These are phyloP conservation scores for Saccharomyces paradoxus DNA, from an alignment of 805 yeast species.

Conservation along the genomic window DNA sequence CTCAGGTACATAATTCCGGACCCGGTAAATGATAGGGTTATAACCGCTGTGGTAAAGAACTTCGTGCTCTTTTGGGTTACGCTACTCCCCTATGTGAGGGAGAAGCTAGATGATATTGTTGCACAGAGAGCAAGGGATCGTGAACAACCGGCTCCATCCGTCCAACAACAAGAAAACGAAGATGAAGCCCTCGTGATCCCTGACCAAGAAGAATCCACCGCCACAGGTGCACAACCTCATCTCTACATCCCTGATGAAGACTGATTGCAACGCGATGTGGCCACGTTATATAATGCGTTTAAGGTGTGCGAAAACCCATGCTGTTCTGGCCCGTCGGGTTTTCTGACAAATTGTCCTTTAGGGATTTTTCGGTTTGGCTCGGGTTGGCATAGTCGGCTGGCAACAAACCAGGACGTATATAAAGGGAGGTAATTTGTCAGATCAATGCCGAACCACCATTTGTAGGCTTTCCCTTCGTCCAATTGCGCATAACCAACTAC, in stretches of 20 bases:
- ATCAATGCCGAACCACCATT: background rate
- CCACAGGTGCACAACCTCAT: conserved; percentile 1
- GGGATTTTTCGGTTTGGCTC: conserved; percentile 1
- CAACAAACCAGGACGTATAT: background rate
- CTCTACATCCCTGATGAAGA: background rate
- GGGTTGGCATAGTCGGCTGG: background rate
- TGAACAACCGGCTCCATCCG: background rate
- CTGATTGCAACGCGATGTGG: background rate
- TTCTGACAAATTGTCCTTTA: background rate
- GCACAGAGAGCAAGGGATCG: conserved; percentile 7
- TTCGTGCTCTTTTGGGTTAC: conserved; percentile 16
- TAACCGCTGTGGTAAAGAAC: conserved; percentile 16
- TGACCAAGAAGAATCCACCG: background rate
- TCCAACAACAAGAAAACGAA: conserved; percentile 2
- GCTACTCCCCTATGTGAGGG: conserved; percentile 15
- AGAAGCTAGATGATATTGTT: conserved; percentile 10
- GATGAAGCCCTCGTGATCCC: background rate
- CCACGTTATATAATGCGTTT: background rate
- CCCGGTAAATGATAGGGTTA: conserved; percentile 12
- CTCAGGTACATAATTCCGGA: conserved; percentile 18
- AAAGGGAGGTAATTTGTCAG: background rate
- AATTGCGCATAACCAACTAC: background rate
- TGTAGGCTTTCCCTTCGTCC: background rate
- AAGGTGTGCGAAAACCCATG: background rate
- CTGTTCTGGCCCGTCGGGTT: background rate